Evolutionary conservation across 345 rosid genomes (phyloP), one percentile per base, ranked within the genome.

Genomic region (Bruguiera parviflora): DNA sequence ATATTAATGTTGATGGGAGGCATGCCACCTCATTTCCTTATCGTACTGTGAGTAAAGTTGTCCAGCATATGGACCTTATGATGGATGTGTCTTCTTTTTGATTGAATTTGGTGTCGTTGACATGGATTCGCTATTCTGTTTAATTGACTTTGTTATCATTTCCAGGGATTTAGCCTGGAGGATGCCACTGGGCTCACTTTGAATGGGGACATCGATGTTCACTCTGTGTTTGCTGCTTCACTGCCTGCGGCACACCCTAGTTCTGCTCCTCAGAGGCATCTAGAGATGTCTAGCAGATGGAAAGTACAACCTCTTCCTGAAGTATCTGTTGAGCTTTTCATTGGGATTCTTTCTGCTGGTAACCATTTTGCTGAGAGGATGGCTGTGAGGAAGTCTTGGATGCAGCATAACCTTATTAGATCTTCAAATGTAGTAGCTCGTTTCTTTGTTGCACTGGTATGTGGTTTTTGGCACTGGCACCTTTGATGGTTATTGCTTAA

Each of bases 371-470:
- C 89, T 18, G 98, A 94, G 82, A 82, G 98, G 66, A 94, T 94
- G 98, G 97, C 98, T 13, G 92, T 87, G 71, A 88, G 98, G 83
- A 94, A 85, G 79, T 83, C 97, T 16, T 94, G 98, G 98, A 89
- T 94, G 95, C 97, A 87, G 76, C 91, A 94, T 77, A 72, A 73
- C 33, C 90, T 91, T 72, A 82, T 94, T 49, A 83, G 82, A 61
- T 85, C 98, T 69, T 84, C 98, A 46, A 82, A 82, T 70, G 97
- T 87, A 37, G 97, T 94, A 21, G 90, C 97, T 73, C 95, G 97
- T 62, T 94, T 91, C 83, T 94, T 94, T 72, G 98, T 94, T 21
- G 96, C 98, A 20, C 66, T 91, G 84, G 98, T 89, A 83, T 71
- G 86, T 53, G 29, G 58, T 60, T 59, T 8, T 35, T 18, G 32